Conservation (phyloP, 345 rosid genomes). For the Crucihimalaya himalaica region DNA sequence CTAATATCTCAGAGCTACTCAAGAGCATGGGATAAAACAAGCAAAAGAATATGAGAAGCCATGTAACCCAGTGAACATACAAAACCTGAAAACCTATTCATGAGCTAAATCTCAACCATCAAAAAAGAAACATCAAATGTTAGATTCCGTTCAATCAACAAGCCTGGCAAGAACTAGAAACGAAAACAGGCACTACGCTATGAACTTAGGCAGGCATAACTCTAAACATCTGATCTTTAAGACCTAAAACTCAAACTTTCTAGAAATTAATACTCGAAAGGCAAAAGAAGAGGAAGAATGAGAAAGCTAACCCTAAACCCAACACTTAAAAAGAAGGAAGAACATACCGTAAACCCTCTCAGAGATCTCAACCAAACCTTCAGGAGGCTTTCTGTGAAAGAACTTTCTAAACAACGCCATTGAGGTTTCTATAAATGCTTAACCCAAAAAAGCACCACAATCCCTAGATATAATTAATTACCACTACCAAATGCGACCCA, state of each 20-base stretch:
- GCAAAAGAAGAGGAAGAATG: not conserved
- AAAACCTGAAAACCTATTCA: not conserved
- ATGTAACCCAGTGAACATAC: not conserved
- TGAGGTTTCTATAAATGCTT: conserved; percentile 32
- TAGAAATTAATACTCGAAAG: not conserved
- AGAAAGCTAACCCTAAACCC: conserved; percentile 21
- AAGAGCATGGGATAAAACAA: not conserved
- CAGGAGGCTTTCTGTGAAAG: conserved; percentile 71
- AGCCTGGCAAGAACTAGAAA: not conserved
- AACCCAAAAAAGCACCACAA: conserved; percentile 8
- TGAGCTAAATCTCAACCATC: conserved; percentile 1
- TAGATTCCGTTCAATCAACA: not conserved
- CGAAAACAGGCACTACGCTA: not conserved
- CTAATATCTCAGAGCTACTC: not conserved
- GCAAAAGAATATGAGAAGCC: not conserved
- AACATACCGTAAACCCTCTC: conserved; percentile 77
- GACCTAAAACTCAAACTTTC: not conserved
- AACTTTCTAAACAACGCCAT: conserved; percentile 82
- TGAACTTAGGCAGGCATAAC: not conserved
- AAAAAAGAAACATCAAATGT: conserved; percentile 11
- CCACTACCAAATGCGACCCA: conserved; percentile 36
- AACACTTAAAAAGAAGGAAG: conserved; percentile 12
- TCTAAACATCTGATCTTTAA: not conserved
- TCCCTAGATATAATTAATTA: conserved; percentile 29
- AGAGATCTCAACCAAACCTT: conserved; percentile 78